Percentiles rank a stretch among this genome's conserved stretches.
These are phyloP conservation scores for Fusarium anguioides DNA, from an alignment of 2,329 filamentous ascomycete species.

Conservation along the genomic window DNA sequence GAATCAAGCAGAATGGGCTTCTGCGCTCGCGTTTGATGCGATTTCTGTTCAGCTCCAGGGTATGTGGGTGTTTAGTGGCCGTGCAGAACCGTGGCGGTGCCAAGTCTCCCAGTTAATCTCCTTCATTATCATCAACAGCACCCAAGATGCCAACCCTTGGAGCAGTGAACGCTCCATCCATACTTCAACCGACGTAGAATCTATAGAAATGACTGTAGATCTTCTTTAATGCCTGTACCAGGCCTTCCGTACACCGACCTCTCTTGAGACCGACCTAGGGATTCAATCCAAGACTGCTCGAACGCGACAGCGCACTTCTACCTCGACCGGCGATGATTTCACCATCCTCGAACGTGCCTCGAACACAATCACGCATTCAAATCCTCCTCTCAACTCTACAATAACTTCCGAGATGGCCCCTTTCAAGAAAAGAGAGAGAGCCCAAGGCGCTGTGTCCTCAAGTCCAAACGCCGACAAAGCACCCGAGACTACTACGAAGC, in stretches of 20 bases:
- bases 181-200: fast-evolving
- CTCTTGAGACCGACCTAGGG: neutral
- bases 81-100: neutral
- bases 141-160: neutral
- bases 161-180: fast-evolving
- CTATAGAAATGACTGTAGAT: neutral
- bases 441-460: neutral
- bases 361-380: neutral
- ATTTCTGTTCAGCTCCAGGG: neutral
- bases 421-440: neutral
- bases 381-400: neutral
- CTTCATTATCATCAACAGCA: neutral
- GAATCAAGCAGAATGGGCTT: too few relatives aligned
- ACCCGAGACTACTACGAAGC: neutral
- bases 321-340: neutral
- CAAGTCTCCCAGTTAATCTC: too few relatives aligned
- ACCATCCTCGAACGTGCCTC: fast-evolving
- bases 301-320: neutral
- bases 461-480: neutral
- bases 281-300: neutral
- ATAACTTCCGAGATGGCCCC: neutral
- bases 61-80: neutral
- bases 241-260: neutral
- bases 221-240: neutral
- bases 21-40: neutral